Percentiles rank a stretch among this genome's conserved stretches.
Conservation (phyloP, 2,329 filamentous ascomycete genomes). For the Apiospora arundinis region DNA sequence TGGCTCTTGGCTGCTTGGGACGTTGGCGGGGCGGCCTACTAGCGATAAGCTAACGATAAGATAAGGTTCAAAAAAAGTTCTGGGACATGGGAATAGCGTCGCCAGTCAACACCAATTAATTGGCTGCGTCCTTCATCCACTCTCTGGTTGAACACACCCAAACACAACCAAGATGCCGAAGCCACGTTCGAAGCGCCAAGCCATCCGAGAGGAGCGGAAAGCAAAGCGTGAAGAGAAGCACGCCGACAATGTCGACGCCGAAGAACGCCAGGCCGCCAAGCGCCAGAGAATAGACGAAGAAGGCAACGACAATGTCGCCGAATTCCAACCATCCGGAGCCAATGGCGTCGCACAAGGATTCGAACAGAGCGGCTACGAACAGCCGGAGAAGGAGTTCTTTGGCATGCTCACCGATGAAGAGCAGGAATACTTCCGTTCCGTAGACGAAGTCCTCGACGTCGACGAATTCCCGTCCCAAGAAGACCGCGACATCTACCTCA, state of each 20-base stretch:
- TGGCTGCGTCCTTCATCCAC: neutral
- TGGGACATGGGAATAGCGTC: constrained; percentile 19
- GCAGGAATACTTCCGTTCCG: constrained; percentile 92
- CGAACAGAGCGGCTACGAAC: constrained; percentile 24
- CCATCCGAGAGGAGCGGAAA: constrained; percentile 43
- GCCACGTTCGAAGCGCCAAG: constrained; percentile 41
- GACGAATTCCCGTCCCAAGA: constrained; percentile 85
- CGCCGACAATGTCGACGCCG: constrained; percentile 24
- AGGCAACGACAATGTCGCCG: constrained; percentile 20
- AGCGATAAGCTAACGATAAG: constrained; percentile 4
- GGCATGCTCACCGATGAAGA: constrained; percentile 92
- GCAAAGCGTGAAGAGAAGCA: constrained; percentile 37
- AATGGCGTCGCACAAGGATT: constrained; percentile 28
- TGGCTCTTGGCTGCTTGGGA: neutral
- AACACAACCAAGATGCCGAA: constrained; percentile 38
- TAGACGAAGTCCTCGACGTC: constrained; percentile 86
- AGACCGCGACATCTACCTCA: constrained; percentile 73
- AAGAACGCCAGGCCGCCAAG: constrained; percentile 33
- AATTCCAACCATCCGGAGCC: constrained; percentile 30
- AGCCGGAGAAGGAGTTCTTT: constrained; percentile 77
- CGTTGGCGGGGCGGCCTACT: neutral
- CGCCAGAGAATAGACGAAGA: constrained; percentile 37
- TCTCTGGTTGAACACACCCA: neutral
- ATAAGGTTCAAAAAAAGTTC: constrained; percentile 14
- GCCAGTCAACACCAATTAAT: constrained; percentile 5